Evolutionary conservation across 345 rosid species (phyloP).

Genomic region (Xanthoceras sorbifolium): DNA sequence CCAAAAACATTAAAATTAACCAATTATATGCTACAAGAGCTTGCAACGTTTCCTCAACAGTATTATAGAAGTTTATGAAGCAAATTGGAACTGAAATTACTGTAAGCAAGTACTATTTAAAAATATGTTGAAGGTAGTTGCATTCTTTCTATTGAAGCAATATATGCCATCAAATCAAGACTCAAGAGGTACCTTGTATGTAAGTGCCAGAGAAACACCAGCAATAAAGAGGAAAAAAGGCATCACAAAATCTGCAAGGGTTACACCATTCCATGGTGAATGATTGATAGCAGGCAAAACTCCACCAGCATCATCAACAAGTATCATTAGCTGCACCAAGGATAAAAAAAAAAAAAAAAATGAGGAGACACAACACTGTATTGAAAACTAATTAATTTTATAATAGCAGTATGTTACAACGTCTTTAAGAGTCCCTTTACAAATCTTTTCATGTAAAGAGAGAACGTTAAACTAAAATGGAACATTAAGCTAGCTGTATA

Average conservation of each 20-base stretch:
- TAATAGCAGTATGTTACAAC: neutral
- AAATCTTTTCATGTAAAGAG: neutral
- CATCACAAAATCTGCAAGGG: constrained; percentile 91
- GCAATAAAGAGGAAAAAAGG: constrained; percentile 91
- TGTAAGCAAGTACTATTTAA: neutral
- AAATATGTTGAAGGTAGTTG: neutral
- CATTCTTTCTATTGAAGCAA: neutral
- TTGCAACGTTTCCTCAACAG: neutral
- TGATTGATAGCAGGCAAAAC: constrained; percentile 77
- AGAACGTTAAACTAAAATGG: neutral
- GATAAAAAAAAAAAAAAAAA: neutral
- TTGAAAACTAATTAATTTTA: neutral
- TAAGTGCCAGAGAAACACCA: constrained; percentile 76
- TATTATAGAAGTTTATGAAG: neutral
- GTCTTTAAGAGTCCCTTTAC: neutral
- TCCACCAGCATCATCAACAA: constrained; percentile 86
- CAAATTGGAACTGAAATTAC: neutral
- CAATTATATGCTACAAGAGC: neutral
- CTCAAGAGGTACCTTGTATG: constrained; percentile 60
- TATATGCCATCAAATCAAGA: neutral
- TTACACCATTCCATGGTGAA: constrained; percentile 90
- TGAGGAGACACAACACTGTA: neutral
- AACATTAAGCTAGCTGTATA: neutral
- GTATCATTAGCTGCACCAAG: constrained; percentile 76
- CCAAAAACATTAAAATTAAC: neutral